A percentile compares a stretch with the other conserved stretches of the same genome.
Conservation (phyloP, 192 early-diverging fungal genomes). For the Podila horticola region DNA sequence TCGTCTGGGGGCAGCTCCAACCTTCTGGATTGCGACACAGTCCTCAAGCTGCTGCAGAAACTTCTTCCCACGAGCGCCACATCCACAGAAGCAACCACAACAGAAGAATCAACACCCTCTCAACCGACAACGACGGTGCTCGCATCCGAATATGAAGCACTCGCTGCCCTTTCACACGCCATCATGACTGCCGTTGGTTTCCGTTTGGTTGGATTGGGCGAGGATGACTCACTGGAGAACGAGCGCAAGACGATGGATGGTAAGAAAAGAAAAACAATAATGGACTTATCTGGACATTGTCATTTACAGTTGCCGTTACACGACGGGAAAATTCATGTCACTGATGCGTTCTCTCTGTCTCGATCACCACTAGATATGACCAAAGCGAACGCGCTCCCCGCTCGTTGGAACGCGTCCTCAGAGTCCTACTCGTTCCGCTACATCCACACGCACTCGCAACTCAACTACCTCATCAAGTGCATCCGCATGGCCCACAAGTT, state of each 20-base stretch:
- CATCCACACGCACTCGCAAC: constrained; percentile 69
- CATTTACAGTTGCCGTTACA: background rate
- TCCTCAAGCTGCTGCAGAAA: background rate
- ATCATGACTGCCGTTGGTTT: constrained; percentile 74
- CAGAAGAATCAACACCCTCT: background rate
- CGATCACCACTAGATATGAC: constrained; percentile 6
- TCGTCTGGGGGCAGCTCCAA: background rate
- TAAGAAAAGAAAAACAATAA: background rate
- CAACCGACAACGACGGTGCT: constrained; percentile 14
- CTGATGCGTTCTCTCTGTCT: background rate
- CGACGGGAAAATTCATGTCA: background rate
- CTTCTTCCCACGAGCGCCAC: constrained; percentile 1
- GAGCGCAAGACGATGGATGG: constrained; percentile 29
- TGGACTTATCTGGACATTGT: background rate
- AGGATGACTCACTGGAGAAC: constrained; percentile 51
- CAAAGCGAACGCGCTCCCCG: constrained; percentile 52
- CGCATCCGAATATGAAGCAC: constrained; percentile 56
- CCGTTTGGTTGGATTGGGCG: constrained; percentile 67
- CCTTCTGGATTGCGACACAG: background rate
- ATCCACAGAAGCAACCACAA: background rate
- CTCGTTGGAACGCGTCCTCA: constrained; percentile 66
- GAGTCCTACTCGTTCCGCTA: constrained; percentile 74
- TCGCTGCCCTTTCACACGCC: constrained; percentile 64
- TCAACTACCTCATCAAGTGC: constrained; percentile 75
- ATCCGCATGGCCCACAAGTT: constrained; percentile 70